These are phyloP conservation scores for Phytopythium cucurbitacearum DNA, from an alignment of 352 stramenopile genomes.

Conservation along the genomic window DNA sequence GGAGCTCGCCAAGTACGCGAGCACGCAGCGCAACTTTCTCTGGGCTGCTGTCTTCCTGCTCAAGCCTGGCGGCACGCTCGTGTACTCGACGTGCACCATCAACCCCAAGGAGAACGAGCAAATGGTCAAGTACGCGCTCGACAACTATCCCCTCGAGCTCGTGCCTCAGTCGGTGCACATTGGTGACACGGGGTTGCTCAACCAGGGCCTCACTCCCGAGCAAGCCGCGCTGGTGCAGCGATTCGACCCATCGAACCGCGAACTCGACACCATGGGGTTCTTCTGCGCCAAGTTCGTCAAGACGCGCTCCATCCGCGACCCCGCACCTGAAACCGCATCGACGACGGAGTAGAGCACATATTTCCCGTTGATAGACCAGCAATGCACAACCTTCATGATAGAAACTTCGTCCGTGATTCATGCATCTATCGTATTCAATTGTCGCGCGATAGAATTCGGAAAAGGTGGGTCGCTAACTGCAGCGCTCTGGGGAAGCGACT, in stretches of 20 bases:
- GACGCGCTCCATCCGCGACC: constrained; percentile 42
- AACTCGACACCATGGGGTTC: constrained; percentile 92
- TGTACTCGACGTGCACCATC: constrained; percentile 95
- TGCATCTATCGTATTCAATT: no score
- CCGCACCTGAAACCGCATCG: neutral
- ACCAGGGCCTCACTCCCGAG: constrained; percentile 67
- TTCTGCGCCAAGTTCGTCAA: constrained; percentile 93
- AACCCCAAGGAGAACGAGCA: constrained; percentile 91
- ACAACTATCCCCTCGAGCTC: constrained; percentile 84
- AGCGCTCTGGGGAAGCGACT: no score
- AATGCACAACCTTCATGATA: no score
- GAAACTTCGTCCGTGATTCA: no score
- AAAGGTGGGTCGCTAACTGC: no score
- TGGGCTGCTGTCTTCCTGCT: constrained; percentile 87
- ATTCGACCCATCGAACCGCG: constrained; percentile 81
- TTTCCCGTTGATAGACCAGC: neutral
- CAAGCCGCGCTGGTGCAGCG: constrained; percentile 78
- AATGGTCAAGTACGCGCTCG: constrained; percentile 88
- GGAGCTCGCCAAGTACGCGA: constrained; percentile 74
- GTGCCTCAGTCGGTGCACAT: constrained; percentile 55
- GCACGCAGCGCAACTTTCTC: constrained; percentile 87
- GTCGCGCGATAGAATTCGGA: no score
- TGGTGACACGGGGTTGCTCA: constrained; percentile 61
- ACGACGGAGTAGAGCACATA: neutral
- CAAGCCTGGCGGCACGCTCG: constrained; percentile 88